A percentile compares a stretch with the other conserved stretches of the same genome.
Conservation (phyloP, 192 early-diverging fungal species). For the Dispira simplex region DNA sequence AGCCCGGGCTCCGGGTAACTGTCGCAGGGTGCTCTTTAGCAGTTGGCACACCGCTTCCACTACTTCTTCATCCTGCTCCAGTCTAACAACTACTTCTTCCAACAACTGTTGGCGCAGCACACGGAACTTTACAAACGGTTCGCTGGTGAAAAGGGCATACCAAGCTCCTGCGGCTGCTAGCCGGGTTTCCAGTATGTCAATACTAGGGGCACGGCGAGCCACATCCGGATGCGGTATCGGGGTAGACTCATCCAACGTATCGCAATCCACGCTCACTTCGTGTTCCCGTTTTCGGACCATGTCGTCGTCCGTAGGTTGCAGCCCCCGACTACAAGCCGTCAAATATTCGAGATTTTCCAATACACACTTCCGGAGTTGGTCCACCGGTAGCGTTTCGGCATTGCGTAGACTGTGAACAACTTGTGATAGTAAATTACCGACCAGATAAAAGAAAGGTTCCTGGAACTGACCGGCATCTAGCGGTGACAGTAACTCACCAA, state of each 20-base stretch:
- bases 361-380: neutral
- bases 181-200: neutral
- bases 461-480: neutral
- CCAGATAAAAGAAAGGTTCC: neutral
- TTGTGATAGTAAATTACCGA: neutral
- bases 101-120: neutral
- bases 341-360: neutral
- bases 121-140: neutral
- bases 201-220: neutral
- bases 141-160: neutral
- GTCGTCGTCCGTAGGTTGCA: neutral
- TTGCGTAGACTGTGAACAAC: neutral
- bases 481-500: neutral
- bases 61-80: slow-evolving; percentile 1
- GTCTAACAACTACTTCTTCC: neutral
- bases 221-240: neutral
- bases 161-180: neutral
- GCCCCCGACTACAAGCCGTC: neutral
- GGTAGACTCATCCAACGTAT: neutral
- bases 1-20: neutral
- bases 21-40: neutral
- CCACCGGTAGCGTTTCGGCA: neutral
- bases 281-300: neutral
- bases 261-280: neutral
- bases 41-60: neutral